Evolutionary conservation across 73 alveolate genomes (phyloP), one percentile per base, ranked within the genome.

Genomic region (Symbiodinium pilosum): DNA sequence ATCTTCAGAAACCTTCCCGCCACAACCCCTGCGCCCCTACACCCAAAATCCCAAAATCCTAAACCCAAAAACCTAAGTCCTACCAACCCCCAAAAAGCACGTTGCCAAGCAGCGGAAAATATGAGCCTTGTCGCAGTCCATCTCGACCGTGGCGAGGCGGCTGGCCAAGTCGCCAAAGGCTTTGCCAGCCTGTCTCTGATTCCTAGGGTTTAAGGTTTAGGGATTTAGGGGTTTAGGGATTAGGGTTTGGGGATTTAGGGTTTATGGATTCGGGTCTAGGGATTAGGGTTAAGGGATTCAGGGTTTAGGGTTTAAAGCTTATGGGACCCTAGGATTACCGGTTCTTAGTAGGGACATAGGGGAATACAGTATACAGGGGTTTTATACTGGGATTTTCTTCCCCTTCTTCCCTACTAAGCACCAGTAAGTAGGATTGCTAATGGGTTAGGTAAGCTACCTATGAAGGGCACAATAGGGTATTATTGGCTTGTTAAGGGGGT

Each of bases 101-200:
- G 69, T 28, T 28, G 21, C 21, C 3, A 52, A 52, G 21, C 69
- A n/a, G n/a, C n/a, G n/a, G n/a, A n/a, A n/a, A n/a, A n/a, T n/a
- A 14, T 14, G 59, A 47, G 59, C 94, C 94, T 87, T 87, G 85
- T 87, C 94, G 43, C 94, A 87, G 41, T 87, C 94, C 94, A 87
- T 87, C 84, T 87, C 94, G 14, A 87, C 94, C 8, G 43, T 87
- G 28, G 94, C 84, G 14, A 87, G 94, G 36, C 94, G 94, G 94
- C 85, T 87, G 43, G 85, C 94, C 68, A 87, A 39, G n/a, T 87
- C 94, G 39, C 84, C 71, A 41, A 75, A 87, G 11, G 43, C 94
- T 34, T 87, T 87, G 68, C 71, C 85, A 38, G 94, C 94, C 94
- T 87, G 94, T 20, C 40, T 14, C 30, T 36, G 64, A n/a, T 16